These are phyloP conservation scores for Flaveria robusta DNA, from an alignment of 129 eudicot genomes.

Conservation along the genomic window DNA sequence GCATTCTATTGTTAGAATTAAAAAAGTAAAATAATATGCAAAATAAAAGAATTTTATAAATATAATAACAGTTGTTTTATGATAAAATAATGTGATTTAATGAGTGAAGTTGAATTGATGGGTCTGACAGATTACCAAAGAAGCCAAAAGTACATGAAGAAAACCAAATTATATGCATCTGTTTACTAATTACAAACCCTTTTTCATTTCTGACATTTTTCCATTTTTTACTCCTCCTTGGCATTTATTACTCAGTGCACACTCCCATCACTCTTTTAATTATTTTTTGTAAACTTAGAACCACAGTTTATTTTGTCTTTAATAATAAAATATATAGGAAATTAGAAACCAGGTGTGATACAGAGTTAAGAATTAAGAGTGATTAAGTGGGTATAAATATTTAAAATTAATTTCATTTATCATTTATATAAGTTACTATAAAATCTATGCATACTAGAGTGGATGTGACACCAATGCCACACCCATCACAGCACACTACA, in stretches of 20 bases:
- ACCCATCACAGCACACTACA: too few relatives aligned
- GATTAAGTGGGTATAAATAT: too few relatives aligned
- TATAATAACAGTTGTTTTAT: background rate
- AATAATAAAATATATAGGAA: background rate
- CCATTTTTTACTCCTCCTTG: constrained; percentile 26
- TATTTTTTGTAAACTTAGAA: background rate
- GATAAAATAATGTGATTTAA: background rate
- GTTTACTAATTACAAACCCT: constrained; percentile 23
- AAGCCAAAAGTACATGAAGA: constrained; percentile 40
- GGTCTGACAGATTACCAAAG: constrained; percentile 31
- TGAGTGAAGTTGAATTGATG: constrained; percentile 8
- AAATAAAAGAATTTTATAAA: background rate
- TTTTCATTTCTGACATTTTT: constrained; percentile 19
- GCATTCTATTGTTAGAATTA: too few relatives aligned
- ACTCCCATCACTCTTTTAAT: constrained; percentile 30
- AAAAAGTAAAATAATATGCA: too few relatives aligned
- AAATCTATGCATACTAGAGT: too few relatives aligned
- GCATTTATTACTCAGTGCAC: constrained; percentile 26
- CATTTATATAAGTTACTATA: too few relatives aligned
- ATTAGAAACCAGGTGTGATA: background rate
- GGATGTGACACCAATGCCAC: too few relatives aligned
- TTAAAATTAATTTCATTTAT: too few relatives aligned
- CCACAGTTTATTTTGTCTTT: background rate
- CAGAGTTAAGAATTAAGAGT: too few relatives aligned
- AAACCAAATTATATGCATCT: constrained; percentile 19